Conservation (phyloP, 345 rosid species). For the Cardamine occulta region DNA sequence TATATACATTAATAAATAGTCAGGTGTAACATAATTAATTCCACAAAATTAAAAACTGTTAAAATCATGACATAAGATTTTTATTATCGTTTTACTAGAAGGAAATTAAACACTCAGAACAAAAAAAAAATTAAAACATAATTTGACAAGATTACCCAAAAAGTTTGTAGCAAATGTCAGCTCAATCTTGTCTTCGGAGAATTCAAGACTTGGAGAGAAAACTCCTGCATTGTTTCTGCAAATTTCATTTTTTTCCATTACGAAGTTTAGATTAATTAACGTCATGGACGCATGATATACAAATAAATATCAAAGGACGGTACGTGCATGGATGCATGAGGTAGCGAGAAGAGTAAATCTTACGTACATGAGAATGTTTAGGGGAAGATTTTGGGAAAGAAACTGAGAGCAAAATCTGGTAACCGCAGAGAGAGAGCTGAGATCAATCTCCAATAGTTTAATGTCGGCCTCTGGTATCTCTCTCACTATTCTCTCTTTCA, state of each 20-base stretch:
- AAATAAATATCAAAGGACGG: no score
- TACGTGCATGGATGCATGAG: slow-evolving; percentile 28
- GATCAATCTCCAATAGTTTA: slow-evolving; percentile 65
- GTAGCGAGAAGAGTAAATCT: slow-evolving; percentile 3
- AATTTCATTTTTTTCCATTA: background rate
- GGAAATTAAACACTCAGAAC: background rate
- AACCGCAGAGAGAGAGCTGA: slow-evolving; percentile 80
- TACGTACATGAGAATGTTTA: slow-evolving; percentile 86
- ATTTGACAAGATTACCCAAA: slow-evolving; percentile 54
- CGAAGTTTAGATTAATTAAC: no score
- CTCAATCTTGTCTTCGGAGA: slow-evolving; percentile 93
- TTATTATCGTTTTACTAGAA: background rate
- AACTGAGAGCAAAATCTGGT: slow-evolving; percentile 68
- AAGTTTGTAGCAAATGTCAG: slow-evolving; percentile 93
- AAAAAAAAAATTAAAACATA: background rate
- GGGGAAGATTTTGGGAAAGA: slow-evolving; percentile 69
- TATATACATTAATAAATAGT: no score
- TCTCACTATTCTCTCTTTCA: slow-evolving; percentile 58
- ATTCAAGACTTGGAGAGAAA: slow-evolving; percentile 79
- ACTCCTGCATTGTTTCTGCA: slow-evolving; percentile 94
- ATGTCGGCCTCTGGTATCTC: slow-evolving; percentile 71
- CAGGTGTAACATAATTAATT: slow-evolving; percentile 6
- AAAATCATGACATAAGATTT: no score
- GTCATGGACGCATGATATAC: no score
- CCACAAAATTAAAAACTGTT: background rate